Evolutionary conservation across 1,284 basidiomycete genomes (phyloP), one percentile per base, ranked within the genome.

Genomic region (Tetrapyrgos nigripes): DNA sequence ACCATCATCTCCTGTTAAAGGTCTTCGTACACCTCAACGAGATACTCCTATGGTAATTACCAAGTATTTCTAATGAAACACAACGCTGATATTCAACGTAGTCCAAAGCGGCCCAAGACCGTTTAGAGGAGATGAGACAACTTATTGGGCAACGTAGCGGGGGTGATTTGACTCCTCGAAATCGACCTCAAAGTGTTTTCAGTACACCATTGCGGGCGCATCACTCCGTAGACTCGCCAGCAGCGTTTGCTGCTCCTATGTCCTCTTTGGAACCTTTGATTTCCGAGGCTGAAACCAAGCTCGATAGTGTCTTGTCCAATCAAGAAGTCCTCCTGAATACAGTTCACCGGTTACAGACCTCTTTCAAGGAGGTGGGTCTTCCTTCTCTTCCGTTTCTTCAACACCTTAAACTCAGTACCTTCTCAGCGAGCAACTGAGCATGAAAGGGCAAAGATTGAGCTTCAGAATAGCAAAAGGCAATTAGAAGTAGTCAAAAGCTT

Each of bases 401-500:
- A 28, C 24, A 37, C 31, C 35, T 60, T 24, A 59, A 65, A n/a
- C 62, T 37, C 24, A n/a, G n/a, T n/a, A n/a, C 50, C n/a, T 43
- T 26, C 17, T 26, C 55, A 92, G 87, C 82, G 80, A 72, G 76
- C 78, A 3, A 66, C 70, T 11, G 87, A 92, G 49, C 74, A 92
- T 8, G 84, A 88, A 62, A 81, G 79, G 58, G 70, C 83, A n/a
- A 81, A 81, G 49, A 71, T 83, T 17, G 91, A 94, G 63, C 76
- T 94, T 23, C 82, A 86, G 62, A 85, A 86, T 60, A 79, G 83
- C 8, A 89, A 84, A 63, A 84, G 90, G 21, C 90, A 93, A 69
- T 87, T 86, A 60, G 91, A 92, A 60, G 77, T 93, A 29, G 82
- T 94, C 10, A 91, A 91, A 69, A 84, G 84, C 59, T 81, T 95